Evolutionary conservation across 352 stramenopile genomes (phyloP).

Genomic region (Salisapilia sapeloensis): DNA sequence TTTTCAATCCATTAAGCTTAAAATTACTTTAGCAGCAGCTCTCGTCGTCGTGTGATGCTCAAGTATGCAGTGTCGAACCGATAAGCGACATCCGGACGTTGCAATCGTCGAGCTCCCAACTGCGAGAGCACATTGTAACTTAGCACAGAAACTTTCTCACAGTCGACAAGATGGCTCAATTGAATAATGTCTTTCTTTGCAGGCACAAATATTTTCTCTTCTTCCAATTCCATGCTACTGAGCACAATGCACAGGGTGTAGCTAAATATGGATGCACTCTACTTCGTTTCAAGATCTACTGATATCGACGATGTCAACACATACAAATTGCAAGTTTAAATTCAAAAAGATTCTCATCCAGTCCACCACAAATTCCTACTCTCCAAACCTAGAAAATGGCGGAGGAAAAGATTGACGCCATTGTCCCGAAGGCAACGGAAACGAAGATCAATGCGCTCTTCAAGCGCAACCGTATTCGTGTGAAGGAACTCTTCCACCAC

Average conservation of each 20-base stretch:
- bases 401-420: conserved; percentile 18
- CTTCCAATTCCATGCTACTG: too few species aligned
- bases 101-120: conserved; percentile 35
- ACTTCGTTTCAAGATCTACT: too few species aligned
- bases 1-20: neutral
- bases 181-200: conserved; percentile 17
- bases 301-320: too few species aligned
- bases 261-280: too few species aligned
- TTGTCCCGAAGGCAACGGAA: conserved; percentile 18
- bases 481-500: conserved; percentile 63
- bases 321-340: too few species aligned
- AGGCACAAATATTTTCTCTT: too few species aligned
- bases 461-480: conserved; percentile 61
- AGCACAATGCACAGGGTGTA: too few species aligned
- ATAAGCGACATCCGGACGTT: conserved; percentile 24
- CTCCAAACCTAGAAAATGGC: too few species aligned
- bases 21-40: conserved; percentile 27
- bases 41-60: conserved; percentile 29
- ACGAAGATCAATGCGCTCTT: conserved; percentile 44
- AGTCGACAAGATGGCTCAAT: conserved; percentile 18
- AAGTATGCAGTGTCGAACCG: conserved; percentile 27
- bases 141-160: conserved; percentile 48
- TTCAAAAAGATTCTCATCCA: too few species aligned
- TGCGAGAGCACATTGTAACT: conserved; percentile 78
- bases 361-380: too few species aligned